Evolutionary conservation across 73 alveolate species (phyloP), one percentile per base, ranked within the genome.

Genomic region (Paramecium pentaurelia): DNA sequence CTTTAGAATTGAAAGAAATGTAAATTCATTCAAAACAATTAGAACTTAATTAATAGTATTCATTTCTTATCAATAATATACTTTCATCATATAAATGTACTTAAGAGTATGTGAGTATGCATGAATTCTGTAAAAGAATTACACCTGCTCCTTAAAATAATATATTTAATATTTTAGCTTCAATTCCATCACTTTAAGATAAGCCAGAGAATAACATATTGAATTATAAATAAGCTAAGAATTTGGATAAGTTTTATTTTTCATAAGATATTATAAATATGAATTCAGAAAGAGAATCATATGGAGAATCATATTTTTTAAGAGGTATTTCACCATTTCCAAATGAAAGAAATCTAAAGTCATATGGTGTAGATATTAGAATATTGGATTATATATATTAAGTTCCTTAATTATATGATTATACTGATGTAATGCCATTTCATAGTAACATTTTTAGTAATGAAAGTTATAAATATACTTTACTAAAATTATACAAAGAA

Each of bases 311-410:
- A 25, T 80, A 80, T 37, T 80, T 80, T 45, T 27, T 80, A 42
- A 80, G 91, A 42, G 91, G 91, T 42, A n/a, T 44, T 10, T 32
- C 77, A 42, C 91, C 91, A 16, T 40, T 80, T 22, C 86, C 86
- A 71, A 80, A 80, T 18, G 71, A 80, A 27, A 80, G 51, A 25
- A 37, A 32, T 37, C 18, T 40, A 40, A 40, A 47, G 3, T 25
- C 91, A 14, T 80, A 80, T 80, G 91, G 91, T 25, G 32, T 80
- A 5, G 91, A 80, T 32, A 80, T 80, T 3, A 80, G 91, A 80
- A 45, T 80, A 7, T 16, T 80, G 8, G 73, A 80, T 47, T 42
- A 45, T 49, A 36, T 44, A 1, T 80, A 44, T 80, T 40, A 27
- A 36, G 49, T 40, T 2, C 49, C 49, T 40, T 40, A 7, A 10